Evolutionary conservation across 2,329 filamentous ascomycete species (phyloP).

Genomic region (Hortaea werneckii): DNA sequence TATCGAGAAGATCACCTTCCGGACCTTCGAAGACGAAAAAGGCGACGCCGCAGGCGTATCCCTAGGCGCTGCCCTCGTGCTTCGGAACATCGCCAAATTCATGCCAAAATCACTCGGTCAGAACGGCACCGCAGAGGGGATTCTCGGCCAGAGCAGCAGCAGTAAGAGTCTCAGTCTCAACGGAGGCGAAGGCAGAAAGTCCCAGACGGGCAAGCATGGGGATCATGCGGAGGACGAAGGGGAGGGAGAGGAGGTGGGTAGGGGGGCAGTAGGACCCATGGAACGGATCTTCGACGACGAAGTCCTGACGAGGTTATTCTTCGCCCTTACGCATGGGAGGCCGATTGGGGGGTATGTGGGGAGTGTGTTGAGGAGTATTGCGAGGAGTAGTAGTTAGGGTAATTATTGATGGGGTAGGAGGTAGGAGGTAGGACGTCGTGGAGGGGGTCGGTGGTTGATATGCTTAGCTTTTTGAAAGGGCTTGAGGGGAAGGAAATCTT

Average conservation of each 20-base stretch:
- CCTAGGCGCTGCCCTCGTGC: conserved; percentile 65
- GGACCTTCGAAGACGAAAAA: conserved; percentile 40
- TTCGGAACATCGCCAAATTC: conserved; percentile 62
- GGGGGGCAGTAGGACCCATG: conserved; percentile 1
- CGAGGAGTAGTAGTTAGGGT: background rate
- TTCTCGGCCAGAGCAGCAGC: background rate
- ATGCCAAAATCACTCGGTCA: no score
- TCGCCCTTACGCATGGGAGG: conserved; percentile 6
- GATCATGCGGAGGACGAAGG: background rate
- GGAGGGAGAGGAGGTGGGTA: background rate
- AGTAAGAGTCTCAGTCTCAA: no score
- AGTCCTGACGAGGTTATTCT: conserved; percentile 10
- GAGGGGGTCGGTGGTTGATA: no score
- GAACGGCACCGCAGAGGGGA: background rate
- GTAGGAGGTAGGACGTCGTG: background rate
- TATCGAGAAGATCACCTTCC: no score
- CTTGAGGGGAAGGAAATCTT: no score
- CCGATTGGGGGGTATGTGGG: conserved; percentile 5
- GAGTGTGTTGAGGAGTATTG: conserved; percentile 3
- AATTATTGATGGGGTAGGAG: background rate
- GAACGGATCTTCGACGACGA: conserved; percentile 8
- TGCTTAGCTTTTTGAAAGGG: no score
- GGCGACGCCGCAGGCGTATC: conserved; percentile 63
- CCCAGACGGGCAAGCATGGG: background rate
- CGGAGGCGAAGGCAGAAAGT: background rate